Evolutionary conservation across 192 early-diverging fungal genomes (phyloP).

Genomic region (Coemansia sp.): DNA sequence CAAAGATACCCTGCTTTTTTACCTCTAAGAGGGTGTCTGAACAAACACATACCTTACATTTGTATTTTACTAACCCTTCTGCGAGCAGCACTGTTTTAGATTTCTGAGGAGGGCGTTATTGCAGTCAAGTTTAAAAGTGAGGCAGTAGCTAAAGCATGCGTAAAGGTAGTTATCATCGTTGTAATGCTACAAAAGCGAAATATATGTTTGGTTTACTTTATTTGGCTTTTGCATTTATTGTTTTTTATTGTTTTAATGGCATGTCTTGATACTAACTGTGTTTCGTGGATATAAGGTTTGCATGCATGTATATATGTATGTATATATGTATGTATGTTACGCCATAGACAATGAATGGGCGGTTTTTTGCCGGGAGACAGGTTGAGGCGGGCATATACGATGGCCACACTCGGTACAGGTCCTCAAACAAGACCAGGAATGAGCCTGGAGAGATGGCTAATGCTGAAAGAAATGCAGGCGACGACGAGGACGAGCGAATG

Average conservation of each 20-base stretch:
- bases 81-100: conserved; percentile 43
- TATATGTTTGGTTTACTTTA: neutral
- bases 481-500: conserved; percentile 75
- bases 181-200: neutral
- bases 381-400: conserved; percentile 78
- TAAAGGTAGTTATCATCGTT: conserved; percentile 61
- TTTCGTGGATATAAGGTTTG: neutral
- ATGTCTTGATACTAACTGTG: neutral
- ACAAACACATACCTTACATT: neutral
- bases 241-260: too few species aligned
- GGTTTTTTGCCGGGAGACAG: conserved; percentile 85
- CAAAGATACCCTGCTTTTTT: neutral
- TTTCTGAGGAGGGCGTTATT: conserved; percentile 78
- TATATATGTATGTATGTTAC: too few species aligned
- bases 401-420: conserved; percentile 78
- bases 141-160: conserved; percentile 75
- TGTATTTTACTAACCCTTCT: neutral
- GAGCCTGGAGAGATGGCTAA: neutral
- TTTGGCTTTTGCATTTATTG: neutral
- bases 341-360: conserved; percentile 86
- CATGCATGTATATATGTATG: too few species aligned
- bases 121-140: conserved; percentile 86
- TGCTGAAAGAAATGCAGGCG: conserved; percentile 31
- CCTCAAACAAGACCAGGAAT: conserved; percentile 44
- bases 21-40: neutral